phyloP scores from a whole-genome alignment of 2,329 filamentous ascomycete species.

The Monosporascus sp. region DNA sequence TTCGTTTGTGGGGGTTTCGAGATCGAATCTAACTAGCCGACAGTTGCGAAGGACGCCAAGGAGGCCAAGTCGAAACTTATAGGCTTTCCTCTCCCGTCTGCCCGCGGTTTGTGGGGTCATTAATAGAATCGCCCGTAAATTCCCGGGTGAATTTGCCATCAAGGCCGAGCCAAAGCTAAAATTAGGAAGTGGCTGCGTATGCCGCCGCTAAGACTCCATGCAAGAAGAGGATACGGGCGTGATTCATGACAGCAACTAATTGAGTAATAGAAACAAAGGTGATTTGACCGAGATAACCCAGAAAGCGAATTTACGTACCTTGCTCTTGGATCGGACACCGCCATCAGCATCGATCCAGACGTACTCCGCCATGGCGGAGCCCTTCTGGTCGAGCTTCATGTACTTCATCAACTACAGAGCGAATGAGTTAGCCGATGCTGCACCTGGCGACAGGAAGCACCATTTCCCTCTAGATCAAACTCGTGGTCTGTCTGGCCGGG shows the following conservation, averaged over 20 bases:
- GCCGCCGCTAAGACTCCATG: constrained; percentile 3
- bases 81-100: constrained; percentile 8
- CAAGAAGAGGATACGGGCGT: neutral
- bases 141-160: neutral
- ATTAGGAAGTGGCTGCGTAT: constrained; percentile 7
- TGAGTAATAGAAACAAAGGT: constrained; percentile 20
- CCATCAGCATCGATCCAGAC: constrained; percentile 88
- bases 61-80: constrained; percentile 18
- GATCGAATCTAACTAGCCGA: neutral
- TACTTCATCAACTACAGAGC: constrained; percentile 79
- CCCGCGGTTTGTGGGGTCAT: neutral
- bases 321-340: constrained; percentile 88
- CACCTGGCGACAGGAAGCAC: neutral
- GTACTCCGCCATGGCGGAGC: constrained; percentile 88
- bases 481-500: neutral
- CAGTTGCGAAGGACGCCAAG: constrained; percentile 5
- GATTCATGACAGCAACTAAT: constrained; percentile 16
- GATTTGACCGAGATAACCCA: constrained; percentile 20
- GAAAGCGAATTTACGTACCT: constrained; percentile 57
- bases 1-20: neutral
- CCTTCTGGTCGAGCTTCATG: constrained; percentile 84
- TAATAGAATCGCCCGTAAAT: neutral
- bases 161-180: neutral
- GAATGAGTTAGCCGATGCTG: constrained; percentile 12
- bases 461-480: neutral